phyloP scores from a whole-genome alignment of 2,329 filamentous ascomycete species.

The Acephala macrosclerotiorum region DNA sequence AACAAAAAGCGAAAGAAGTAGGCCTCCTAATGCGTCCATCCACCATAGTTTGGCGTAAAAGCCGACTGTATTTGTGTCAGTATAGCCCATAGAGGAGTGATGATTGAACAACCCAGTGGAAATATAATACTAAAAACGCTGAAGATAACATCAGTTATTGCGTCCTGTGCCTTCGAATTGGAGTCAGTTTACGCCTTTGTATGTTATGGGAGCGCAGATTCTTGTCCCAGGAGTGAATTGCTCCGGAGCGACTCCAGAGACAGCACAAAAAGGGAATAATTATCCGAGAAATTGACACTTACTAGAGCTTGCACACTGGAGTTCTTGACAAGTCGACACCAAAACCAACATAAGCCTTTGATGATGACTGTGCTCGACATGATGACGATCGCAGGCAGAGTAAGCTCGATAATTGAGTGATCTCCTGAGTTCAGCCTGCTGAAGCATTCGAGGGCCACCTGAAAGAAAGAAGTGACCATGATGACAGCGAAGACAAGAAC shows the following conservation, averaged over 20 bases:
- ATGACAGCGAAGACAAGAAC: conserved; percentile 69
- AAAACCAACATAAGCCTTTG: conserved; percentile 67
- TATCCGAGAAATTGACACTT: conserved; percentile 64
- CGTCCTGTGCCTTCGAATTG: too few relatives aligned
- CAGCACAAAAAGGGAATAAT: too few relatives aligned
- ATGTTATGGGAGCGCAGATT: background rate
- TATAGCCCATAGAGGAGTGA: conserved; percentile 3
- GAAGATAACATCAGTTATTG: conserved; percentile 64
- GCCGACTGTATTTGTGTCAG: conserved; percentile 53
- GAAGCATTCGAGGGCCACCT: conserved; percentile 68
- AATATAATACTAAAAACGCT: conserved; percentile 69
- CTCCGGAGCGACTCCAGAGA: too few relatives aligned
- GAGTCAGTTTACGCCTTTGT: background rate
- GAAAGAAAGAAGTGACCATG: conserved; percentile 68
- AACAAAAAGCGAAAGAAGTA: conserved; percentile 69
- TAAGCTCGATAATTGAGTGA: conserved; percentile 57
- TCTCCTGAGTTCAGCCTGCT: conserved; percentile 59
- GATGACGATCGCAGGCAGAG: conserved; percentile 60
- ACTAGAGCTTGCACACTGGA: conserved; percentile 69
- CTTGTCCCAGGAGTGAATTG: too few relatives aligned
- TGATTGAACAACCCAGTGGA: conserved; percentile 50
- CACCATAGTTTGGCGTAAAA: conserved; percentile 67
- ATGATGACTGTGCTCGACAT: conserved; percentile 64
- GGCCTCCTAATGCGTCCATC: conserved; percentile 69
- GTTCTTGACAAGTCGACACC: conserved; percentile 65